phyloP scores from a whole-genome alignment of 2,329 filamentous ascomycete genomes.

The Aspergillus uvarum region DNA sequence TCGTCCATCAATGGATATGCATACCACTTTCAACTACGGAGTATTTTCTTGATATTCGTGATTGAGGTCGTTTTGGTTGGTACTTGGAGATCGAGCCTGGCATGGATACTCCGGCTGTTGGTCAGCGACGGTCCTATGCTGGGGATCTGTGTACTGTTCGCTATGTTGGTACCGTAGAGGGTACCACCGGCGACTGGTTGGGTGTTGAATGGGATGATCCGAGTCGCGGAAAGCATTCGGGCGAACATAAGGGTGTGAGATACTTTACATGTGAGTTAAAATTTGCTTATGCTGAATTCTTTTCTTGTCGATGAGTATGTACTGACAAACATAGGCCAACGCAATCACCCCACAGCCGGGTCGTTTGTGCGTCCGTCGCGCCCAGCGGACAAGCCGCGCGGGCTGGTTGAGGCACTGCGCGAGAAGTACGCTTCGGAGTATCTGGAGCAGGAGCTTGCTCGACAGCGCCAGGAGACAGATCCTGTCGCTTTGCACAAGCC shows the following conservation, averaged over 20 bases:
- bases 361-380: constrained; percentile 84
- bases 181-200: constrained; percentile 78
- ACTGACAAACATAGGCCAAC: constrained; percentile 51
- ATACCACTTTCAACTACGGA: too few species aligned
- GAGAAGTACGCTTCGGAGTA: constrained; percentile 76
- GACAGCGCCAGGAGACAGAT: constrained; percentile 4
- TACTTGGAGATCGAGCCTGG: background rate
- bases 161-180: constrained; percentile 74
- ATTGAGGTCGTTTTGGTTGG: too few species aligned
- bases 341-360: constrained; percentile 66
- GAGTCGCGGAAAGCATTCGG: constrained; percentile 83
- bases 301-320: background rate
- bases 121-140: constrained; percentile 75
- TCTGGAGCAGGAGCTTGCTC: constrained; percentile 32
- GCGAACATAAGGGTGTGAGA: constrained; percentile 71
- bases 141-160: constrained; percentile 78
- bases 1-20: too few species aligned
- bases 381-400: constrained; percentile 64
- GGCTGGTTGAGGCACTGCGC: constrained; percentile 76
- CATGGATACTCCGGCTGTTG: constrained; percentile 31
- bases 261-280: constrained; percentile 74
- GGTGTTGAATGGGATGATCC: constrained; percentile 97
- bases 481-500: constrained; percentile 44
- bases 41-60: too few species aligned
- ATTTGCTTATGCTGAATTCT: background rate